Conservation (phyloP, 257 asterid genomes). For the Perilla frutescens region DNA sequence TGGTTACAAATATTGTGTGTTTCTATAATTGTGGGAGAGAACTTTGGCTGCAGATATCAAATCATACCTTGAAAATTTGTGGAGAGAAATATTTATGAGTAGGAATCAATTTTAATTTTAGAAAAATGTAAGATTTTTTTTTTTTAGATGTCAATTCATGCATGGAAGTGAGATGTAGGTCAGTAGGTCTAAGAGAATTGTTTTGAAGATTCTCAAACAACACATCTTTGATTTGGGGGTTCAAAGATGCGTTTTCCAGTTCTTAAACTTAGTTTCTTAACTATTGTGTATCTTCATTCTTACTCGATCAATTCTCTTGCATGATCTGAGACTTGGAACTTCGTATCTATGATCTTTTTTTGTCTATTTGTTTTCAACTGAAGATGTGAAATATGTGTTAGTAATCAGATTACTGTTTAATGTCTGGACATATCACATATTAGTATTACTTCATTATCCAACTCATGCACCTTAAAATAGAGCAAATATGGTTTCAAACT, state of each 20-base stretch:
- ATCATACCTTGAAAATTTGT: not conserved
- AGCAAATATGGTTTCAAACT: not conserved
- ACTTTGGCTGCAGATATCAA: too few species aligned
- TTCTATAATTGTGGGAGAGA: not conserved
- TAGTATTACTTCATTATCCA: not conserved
- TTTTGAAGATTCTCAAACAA: not conserved
- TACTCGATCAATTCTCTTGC: not conserved
- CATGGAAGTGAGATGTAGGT: not conserved
- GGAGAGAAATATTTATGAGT: not conserved
- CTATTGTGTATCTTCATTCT: conserved; percentile 8
- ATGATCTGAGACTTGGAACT: conserved; percentile 9
- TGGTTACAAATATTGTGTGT: not conserved
- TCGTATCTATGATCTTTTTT: conserved; percentile 13
- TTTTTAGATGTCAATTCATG: not conserved
- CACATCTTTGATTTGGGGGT: not conserved
- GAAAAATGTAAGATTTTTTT: too few species aligned
- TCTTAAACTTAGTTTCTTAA: not conserved
- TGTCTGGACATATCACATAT: not conserved
- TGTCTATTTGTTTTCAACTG: not conserved
- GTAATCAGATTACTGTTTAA: not conserved
- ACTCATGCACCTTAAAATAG: not conserved
- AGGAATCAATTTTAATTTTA: not conserved
- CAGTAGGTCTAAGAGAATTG: not conserved
- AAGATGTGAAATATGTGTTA: not conserved
- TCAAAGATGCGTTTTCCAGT: not conserved